Base-by-base conservation (phyloP, 1,284 basidiomycete genomes). In the Naganishia liquefaciens region DNA sequence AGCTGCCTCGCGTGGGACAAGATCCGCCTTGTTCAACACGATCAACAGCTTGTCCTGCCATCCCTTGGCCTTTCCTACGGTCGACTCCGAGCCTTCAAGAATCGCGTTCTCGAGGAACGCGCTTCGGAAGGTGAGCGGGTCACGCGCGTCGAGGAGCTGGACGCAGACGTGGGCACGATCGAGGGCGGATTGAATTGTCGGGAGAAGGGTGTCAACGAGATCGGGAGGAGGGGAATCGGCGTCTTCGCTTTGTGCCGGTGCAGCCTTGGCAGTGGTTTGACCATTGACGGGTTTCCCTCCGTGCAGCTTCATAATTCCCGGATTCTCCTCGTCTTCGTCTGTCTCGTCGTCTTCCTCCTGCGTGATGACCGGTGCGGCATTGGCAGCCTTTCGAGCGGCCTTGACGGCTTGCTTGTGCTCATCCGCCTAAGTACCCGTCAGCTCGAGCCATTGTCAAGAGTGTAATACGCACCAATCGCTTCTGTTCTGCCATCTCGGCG, bases 21-120 rank as follows among this genome's bases (percentile, higher is more conserved):
- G 82, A 76, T 96, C 92, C 70, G 89, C 88, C 82, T 96, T 96
- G 79, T 90, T 95, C 58, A 96, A 75, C 13, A 95, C 82, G 17
- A 93, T 79, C 23, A 88, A 74, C n/a, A 89, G 72, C 70, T 81
- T 83, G 49, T 68, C 71, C 57, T 71, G 71, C 53, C 70, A 71
- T 50, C 28, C 39, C 52, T 65, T 61, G 13, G 62, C 75, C 85
- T 86, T 44, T 77, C 77, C 44, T 76, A 39, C 43, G 11, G 63
- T 23, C 7, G 53, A 57, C 15, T 54, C 63, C 52, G 54, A 53
- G 30, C 44, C 62, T 25, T 54, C 43, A 33, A 77, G 70, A 27
- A 84, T 81, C 52, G 87, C 74, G 54, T 85, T 79, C 77, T 93
- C 90, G 61, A 93, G 70, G 62, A 84, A 82, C 25, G 77, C 76